phyloP scores from a whole-genome alignment of 441 rosid species.

The Francoa sonchifolia region DNA sequence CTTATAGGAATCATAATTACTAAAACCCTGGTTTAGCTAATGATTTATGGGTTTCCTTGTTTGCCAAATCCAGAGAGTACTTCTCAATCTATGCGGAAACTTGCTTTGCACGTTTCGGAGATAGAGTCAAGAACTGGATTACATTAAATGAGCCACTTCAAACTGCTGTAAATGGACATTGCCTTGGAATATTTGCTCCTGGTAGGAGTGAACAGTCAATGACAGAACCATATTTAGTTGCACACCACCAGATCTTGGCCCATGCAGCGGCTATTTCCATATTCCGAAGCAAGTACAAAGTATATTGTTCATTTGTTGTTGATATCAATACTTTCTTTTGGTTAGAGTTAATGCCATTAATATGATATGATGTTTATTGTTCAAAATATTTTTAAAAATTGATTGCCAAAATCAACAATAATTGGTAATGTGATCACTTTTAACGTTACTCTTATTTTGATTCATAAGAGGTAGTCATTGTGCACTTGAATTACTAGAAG shows the following conservation, averaged over 20 bases:
- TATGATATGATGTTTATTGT: no score
- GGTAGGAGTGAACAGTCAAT: constrained; percentile 48
- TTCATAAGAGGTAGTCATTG: no score
- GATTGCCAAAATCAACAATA: no score
- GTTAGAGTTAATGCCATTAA: no score
- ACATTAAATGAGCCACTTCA: constrained; percentile 90
- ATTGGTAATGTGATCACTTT: no score
- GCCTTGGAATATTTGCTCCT: constrained; percentile 66
- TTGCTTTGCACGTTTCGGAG: constrained; percentile 80
- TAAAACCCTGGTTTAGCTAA: no score
- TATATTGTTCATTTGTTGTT: constrained; percentile 11
- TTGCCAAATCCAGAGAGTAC: constrained; percentile 43
- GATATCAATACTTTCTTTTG: no score
- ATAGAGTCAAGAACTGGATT: constrained; percentile 81
- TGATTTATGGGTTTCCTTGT: constrained; percentile 5
- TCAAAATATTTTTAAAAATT: no score
- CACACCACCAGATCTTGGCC: constrained; percentile 84
- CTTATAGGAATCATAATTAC: neutral
- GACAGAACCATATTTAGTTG: constrained; percentile 67
- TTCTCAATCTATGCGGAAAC: constrained; percentile 75
- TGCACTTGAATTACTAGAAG: no score
- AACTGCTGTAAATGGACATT: constrained; percentile 66
- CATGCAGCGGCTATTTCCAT: constrained; percentile 73
- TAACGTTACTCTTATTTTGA: no score
- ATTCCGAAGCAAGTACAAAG: constrained; percentile 65